Base-by-base conservation (phyloP, 169 alveolate genomes). In the Blepharisma undulans region DNA sequence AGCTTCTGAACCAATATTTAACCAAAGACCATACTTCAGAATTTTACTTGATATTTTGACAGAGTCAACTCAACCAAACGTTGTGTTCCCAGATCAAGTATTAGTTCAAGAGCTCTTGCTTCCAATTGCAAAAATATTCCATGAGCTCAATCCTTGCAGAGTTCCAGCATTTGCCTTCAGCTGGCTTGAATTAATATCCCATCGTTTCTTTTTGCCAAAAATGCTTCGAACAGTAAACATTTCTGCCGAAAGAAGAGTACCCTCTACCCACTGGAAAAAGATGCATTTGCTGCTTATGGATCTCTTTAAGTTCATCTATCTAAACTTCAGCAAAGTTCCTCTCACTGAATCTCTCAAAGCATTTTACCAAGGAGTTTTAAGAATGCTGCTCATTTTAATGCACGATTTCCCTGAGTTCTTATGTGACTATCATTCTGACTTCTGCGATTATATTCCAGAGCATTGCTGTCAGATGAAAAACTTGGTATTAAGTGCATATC, bases 121-220 rank as follows among this genome's bases (percentile, higher is more conserved):
- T 29, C 91, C 92, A 79, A 72, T 96, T 19, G 94, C 96, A 30
- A 95, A 94, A 34, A 92, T 95, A 77, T 94, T 97, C 88, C 90
- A 95, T 79, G 90, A 93, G 81, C 84, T 98, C 32, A 96, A 96
- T 92, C 99, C 99, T 74, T 88, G 93, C 85, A 92, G 98, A 34
- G 98, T 98, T 36, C 99, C 99, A 18, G 99, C 98, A n/a, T 99
- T 99, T 91, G 92, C 99, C 32, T 98, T 96, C 92, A 98, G 99
- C 48, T 99, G 99, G 99, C 90, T 99, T 32, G 99, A 98, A 91
- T 94, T 99, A 81, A 93, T 99, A 16, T 96, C 99, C 25, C 99
- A 98, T 93, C 94, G 98, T 81, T 91, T 96, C 82, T 97, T 99
- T 91, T 86, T 98, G 90, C 99, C 99, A 25, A 94, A 97, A 22